phyloP scores from a whole-genome alignment of 2,329 filamentous ascomycete genomes.

The Colletotrichum sp. region DNA sequence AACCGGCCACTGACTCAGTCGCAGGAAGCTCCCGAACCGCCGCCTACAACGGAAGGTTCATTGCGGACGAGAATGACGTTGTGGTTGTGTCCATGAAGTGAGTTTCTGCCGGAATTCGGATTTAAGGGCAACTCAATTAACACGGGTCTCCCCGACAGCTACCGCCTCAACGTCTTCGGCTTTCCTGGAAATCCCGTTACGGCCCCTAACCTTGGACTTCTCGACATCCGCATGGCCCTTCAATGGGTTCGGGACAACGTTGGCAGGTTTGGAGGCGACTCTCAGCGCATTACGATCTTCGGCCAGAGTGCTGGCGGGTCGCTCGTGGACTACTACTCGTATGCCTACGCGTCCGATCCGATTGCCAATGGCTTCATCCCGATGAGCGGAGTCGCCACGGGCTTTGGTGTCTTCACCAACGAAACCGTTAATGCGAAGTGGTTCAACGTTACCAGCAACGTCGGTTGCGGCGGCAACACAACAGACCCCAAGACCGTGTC shows the following conservation, averaged over 20 bases:
- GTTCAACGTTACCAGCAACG: slow-evolving; percentile 22
- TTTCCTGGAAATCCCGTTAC: slow-evolving; percentile 34
- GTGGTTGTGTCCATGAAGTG: slow-evolving; percentile 51
- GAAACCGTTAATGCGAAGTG: slow-evolving; percentile 6
- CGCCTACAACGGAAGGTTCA: slow-evolving; percentile 40
- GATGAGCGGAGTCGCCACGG: slow-evolving; percentile 39
- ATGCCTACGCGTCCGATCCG: slow-evolving; percentile 53
- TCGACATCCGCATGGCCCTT: slow-evolving; percentile 24
- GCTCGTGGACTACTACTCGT: slow-evolving; percentile 52
- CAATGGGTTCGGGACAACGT: slow-evolving; percentile 26
- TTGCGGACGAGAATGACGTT: slow-evolving; percentile 48
- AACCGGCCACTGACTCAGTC: neutral
- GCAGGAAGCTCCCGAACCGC: slow-evolving; percentile 6
- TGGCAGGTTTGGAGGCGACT: slow-evolving; percentile 23
- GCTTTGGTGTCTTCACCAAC: slow-evolving; percentile 28
- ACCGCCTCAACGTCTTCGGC: slow-evolving; percentile 47
- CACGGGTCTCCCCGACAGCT: slow-evolving; percentile 27
- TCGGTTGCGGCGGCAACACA: slow-evolving; percentile 31
- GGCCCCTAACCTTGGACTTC: slow-evolving; percentile 22
- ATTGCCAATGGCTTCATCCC: slow-evolving; percentile 52
- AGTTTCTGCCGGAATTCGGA: neutral
- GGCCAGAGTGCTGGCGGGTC: slow-evolving; percentile 30
- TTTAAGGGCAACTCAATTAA: neutral
- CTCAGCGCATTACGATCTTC: slow-evolving; percentile 29
- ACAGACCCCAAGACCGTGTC: slow-evolving; percentile 25